These are phyloP conservation scores for Trypanosoma vivax DNA, from an alignment of 208 protist genomes.

Conservation along the genomic window DNA sequence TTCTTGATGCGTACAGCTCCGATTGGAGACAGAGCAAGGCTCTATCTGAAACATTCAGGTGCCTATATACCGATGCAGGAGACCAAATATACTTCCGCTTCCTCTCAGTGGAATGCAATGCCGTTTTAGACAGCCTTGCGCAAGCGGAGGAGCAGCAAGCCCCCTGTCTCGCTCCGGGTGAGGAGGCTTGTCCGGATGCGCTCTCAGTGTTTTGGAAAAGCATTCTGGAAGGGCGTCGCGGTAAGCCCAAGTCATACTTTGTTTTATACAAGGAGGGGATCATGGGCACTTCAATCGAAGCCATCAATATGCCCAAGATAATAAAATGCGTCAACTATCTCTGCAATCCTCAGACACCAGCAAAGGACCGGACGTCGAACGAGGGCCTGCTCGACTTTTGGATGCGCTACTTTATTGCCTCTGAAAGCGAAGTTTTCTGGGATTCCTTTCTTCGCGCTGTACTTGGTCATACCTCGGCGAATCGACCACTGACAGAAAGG, in stretches of 20 bases:
- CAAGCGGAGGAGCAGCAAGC: slow-evolving; percentile 35
- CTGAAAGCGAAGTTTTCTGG: slow-evolving; percentile 58
- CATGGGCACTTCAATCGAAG: slow-evolving; percentile 58
- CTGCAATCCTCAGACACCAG: slow-evolving; percentile 66
- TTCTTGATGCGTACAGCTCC: slow-evolving; percentile 84
- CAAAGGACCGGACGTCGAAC: slow-evolving; percentile 72
- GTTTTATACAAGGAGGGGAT: slow-evolving; percentile 86
- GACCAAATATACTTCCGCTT: slow-evolving; percentile 76
- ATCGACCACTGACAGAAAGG: slow-evolving; percentile 2
- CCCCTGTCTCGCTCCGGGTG: slow-evolving; percentile 10
- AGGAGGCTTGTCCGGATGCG: slow-evolving; percentile 57
- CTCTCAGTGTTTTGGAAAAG: slow-evolving; percentile 47
- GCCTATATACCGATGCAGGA: slow-evolving; percentile 72
- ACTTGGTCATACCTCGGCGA: slow-evolving; percentile 4
- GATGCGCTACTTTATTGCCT: slow-evolving; percentile 50
- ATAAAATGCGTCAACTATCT: slow-evolving; percentile 64
- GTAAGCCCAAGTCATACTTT: slow-evolving; percentile 85
- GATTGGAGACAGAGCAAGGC: slow-evolving; percentile 86
- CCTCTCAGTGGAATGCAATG: slow-evolving; percentile 81
- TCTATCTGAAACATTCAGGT: slow-evolving; percentile 79
- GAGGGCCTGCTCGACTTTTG: slow-evolving; percentile 60
- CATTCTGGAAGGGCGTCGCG: slow-evolving; percentile 47
- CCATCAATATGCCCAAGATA: slow-evolving; percentile 83
- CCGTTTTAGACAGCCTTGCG: slow-evolving; percentile 62
- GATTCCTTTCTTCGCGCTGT: slow-evolving; percentile 42